Percentiles rank a stretch among this genome's conserved stretches.
phyloP scores from a whole-genome alignment of 805 yeast species.

The Suhomyces faveliae region DNA sequence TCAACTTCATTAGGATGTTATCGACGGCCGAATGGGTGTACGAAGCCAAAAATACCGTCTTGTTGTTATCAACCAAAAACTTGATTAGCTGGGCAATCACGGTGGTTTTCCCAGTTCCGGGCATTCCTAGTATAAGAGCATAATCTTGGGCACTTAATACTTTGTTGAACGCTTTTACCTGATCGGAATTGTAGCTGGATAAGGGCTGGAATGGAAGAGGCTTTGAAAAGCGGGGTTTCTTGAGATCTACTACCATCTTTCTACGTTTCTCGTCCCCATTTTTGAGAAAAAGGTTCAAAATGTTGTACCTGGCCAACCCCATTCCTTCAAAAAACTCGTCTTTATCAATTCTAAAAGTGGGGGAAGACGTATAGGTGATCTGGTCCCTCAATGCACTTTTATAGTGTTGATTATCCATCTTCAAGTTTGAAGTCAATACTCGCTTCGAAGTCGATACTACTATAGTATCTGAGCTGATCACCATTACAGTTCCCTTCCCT shows the following conservation, averaged over 20 bases:
- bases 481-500: slow-evolving; percentile 57
- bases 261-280: slow-evolving; percentile 48
- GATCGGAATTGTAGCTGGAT: slow-evolving; percentile 63
- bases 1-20: slow-evolving; percentile 77
- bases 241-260: slow-evolving; percentile 52
- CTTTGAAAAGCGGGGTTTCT: slow-evolving; percentile 42
- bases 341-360: slow-evolving; percentile 66
- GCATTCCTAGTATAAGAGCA: slow-evolving; percentile 89
- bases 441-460: slow-evolving; percentile 54
- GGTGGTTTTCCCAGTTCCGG: slow-evolving; percentile 96
- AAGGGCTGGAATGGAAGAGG: slow-evolving; percentile 21
- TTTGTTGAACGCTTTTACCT: slow-evolving; percentile 61
- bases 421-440: slow-evolving; percentile 44
- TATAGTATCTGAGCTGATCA: slow-evolving; percentile 43
- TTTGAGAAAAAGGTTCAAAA: slow-evolving; percentile 62
- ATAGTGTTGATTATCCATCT: slow-evolving; percentile 29
- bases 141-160: slow-evolving; percentile 71
- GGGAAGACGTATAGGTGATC: slow-evolving; percentile 7
- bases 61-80: slow-evolving; percentile 55
- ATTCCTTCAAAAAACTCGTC: slow-evolving; percentile 76
- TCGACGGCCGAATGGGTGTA: slow-evolving; percentile 97
- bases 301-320: slow-evolving; percentile 72
- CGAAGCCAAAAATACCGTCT: slow-evolving; percentile 74
- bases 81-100: slow-evolving; percentile 76
- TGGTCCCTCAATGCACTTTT: slow-evolving; percentile 43